These are phyloP conservation scores for Oryza australiensis DNA, from an alignment of 176 grass and related monocot species.

Conservation along the genomic window DNA sequence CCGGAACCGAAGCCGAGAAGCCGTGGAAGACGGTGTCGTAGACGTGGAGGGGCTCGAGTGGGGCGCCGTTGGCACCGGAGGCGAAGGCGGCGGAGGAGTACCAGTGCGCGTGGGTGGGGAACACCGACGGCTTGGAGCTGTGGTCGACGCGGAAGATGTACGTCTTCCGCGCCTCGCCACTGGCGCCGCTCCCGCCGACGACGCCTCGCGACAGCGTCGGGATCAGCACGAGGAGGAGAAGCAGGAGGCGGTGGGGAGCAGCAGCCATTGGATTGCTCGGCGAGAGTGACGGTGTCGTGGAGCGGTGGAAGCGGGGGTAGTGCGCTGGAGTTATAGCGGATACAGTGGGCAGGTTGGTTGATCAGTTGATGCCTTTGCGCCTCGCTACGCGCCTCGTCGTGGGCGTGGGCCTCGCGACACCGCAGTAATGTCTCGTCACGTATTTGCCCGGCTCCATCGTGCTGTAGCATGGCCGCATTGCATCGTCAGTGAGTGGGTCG, in stretches of 20 bases:
- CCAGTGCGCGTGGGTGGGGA: slow-evolving; percentile 74
- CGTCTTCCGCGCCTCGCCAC: slow-evolving; percentile 40
- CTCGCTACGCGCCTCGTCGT: slow-evolving; percentile 1
- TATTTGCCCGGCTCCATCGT: not conserved
- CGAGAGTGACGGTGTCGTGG: slow-evolving; percentile 18
- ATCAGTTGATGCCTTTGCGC: not conserved
- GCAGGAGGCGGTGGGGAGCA: not conserved
- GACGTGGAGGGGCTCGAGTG: slow-evolving; percentile 69
- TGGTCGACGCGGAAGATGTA: slow-evolving; percentile 87
- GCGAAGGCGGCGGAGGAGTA: slow-evolving; percentile 75
- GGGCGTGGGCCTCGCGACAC: slow-evolving; percentile 5
- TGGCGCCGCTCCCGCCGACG: not conserved
- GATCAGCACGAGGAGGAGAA: slow-evolving; percentile 27
- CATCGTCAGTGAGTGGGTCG: not conserved
- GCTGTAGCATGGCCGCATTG: not conserved
- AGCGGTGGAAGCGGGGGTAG: slow-evolving; percentile 27
- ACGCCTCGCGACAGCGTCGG: slow-evolving; percentile 1
- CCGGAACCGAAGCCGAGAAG: slow-evolving; percentile 70
- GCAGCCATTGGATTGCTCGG: slow-evolving; percentile 48
- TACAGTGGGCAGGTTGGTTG: slow-evolving; percentile 21
- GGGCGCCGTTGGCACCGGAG: not conserved
- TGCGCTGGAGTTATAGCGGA: slow-evolving; percentile 31
- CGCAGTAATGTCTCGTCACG: slow-evolving; percentile 23
- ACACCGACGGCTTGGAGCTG: slow-evolving; percentile 65
- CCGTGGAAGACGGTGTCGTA: slow-evolving; percentile 88